Evolutionary conservation across 1,284 basidiomycete genomes (phyloP).

Genomic region (Ceratobasidium sp.): DNA sequence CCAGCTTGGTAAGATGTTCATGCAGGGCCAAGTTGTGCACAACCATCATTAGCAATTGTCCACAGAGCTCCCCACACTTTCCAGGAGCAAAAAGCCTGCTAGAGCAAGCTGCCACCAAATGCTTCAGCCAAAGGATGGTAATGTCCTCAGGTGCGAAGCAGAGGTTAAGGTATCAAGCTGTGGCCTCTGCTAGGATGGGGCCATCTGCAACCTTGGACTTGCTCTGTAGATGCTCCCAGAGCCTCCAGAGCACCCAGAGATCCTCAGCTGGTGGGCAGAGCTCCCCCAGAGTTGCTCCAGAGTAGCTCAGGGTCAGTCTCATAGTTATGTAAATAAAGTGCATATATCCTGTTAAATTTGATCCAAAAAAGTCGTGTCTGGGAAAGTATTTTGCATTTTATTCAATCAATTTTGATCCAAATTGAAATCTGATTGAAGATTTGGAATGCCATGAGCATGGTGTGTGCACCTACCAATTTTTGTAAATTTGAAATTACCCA

Average conservation of each 20-base stretch:
- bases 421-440: too few species aligned
- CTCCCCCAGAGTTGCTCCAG: background rate
- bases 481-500: too few species aligned
- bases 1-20: background rate
- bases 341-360: too few species aligned
- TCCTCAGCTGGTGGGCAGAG: background rate
- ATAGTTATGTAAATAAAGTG: too few species aligned
- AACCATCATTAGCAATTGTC: background rate
- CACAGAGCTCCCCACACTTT: background rate
- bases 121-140: background rate
- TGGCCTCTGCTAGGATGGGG: constrained; percentile 49
- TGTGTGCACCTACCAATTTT: too few species aligned
- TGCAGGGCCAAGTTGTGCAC: background rate
- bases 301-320: background rate
- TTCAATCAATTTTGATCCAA: too few species aligned
- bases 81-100: background rate
- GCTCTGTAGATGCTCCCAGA: background rate
- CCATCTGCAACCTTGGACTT: background rate
- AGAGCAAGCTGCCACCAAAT: background rate
- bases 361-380: too few species aligned
- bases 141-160: background rate
- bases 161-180: constrained; percentile 35
- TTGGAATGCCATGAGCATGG: too few species aligned
- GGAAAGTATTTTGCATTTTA: too few species aligned
- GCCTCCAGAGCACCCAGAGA: background rate